phyloP scores from a whole-genome alignment of 169 alveolate species.

The Eimeria tenella region DNA sequence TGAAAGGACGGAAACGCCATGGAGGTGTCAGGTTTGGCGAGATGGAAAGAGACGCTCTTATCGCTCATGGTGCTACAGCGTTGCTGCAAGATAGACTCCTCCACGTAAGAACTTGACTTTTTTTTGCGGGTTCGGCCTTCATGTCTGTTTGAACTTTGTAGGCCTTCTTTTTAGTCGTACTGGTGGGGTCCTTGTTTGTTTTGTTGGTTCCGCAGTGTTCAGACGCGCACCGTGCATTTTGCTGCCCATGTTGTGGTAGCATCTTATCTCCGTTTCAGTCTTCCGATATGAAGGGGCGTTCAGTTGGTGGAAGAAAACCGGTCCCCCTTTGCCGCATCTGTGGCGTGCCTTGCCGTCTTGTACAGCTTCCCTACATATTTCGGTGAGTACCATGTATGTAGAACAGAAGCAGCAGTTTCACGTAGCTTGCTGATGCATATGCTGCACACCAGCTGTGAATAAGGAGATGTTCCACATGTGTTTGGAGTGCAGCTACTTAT shows the following conservation, averaged over 20 bases:
- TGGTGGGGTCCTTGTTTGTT: background rate
- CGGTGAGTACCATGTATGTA: conserved; percentile 60
- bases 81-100: conserved; percentile 98
- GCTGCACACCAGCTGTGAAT: background rate
- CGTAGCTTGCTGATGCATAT: background rate
- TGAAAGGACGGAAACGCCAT: conserved; percentile 98
- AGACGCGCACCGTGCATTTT: conserved; percentile 98
- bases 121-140: background rate
- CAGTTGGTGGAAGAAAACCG: conserved; percentile 76
- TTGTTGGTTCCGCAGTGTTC: conserved; percentile 89
- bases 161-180: background rate
- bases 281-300: conserved; percentile 63
- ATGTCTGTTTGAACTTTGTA: background rate
- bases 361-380: conserved; percentile 80
- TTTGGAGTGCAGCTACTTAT: conserved; percentile 73
- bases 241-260: conserved; percentile 99
- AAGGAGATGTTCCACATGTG: background rate
- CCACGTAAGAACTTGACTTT: conserved; percentile 67
- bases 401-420: background rate
- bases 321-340: conserved; percentile 81
- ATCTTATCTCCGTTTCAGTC: conserved; percentile 85
- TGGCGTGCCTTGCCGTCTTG: conserved; percentile 80
- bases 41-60: conserved; percentile 99
- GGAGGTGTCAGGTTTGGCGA: conserved; percentile 99
- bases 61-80: conserved; percentile 99